These are phyloP conservation scores for Gonapodya sp. DNA, from an alignment of 192 early-diverging fungal species.

Conservation along the genomic window DNA sequence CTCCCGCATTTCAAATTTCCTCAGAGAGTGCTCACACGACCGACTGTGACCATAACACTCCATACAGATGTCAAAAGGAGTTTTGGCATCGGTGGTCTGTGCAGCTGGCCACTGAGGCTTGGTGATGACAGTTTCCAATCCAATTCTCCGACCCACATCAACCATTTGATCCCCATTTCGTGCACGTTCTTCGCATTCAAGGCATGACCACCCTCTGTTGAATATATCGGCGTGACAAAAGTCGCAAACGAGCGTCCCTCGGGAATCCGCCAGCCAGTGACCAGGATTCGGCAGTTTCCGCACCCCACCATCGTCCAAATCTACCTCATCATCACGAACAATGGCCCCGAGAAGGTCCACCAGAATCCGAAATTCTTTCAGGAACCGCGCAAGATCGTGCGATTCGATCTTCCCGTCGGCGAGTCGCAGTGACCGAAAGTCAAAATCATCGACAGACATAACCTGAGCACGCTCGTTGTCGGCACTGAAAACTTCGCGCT, in stretches of 20 bases:
- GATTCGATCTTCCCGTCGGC: too few relatives aligned
- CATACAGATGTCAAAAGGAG: neutral
- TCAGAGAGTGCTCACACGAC: neutral
- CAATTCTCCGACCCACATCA: neutral
- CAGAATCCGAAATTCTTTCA: neutral
- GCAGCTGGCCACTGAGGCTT: neutral
- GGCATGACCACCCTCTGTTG: neutral
- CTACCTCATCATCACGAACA: neutral
- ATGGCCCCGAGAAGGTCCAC: neutral
- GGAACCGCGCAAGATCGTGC: neutral
- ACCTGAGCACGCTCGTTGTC: neutral
- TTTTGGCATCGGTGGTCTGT: neutral
- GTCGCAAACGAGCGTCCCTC: neutral
- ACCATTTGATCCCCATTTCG: too few relatives aligned
- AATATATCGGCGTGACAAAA: slow-evolving; percentile 5
- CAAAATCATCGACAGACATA: neutral
- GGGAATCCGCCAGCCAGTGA: neutral
- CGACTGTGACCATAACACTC: neutral
- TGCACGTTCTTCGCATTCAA: neutral
- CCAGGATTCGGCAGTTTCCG: too few relatives aligned
- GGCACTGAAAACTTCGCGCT: too few relatives aligned
- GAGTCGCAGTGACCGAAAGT: neutral
- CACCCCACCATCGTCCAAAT: neutral
- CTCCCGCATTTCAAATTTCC: neutral
- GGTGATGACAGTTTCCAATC: neutral